These are phyloP conservation scores for Taphrina populina DNA, from an alignment of 1,139 yeast genomes.

Conservation along the genomic window DNA sequence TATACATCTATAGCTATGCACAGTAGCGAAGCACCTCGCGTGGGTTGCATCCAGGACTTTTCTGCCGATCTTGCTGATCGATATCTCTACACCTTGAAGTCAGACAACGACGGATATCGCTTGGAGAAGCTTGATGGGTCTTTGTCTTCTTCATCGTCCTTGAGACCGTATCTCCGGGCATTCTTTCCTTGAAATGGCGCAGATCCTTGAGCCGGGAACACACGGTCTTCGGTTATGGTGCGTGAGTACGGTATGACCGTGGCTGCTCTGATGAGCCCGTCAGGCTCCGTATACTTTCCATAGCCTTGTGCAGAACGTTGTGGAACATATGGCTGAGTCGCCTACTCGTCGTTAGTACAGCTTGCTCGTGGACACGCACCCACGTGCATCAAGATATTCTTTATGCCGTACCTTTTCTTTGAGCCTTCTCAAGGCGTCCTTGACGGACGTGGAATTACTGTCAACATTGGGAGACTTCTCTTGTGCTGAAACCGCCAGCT, in stretches of 20 bases:
- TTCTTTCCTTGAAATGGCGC: background rate
- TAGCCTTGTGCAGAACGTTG: conserved; percentile 28
- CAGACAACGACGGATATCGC: conserved; percentile 24
- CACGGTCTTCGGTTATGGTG: background rate
- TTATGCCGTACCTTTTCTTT: conserved; percentile 15
- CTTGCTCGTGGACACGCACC: too few species aligned
- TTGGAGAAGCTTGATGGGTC: conserved; percentile 5
- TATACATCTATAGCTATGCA: too few species aligned
- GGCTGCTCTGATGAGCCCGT: conserved; percentile 16
- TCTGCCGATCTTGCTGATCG: too few species aligned
- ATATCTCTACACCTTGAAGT: conserved; percentile 24
- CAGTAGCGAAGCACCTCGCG: too few species aligned
- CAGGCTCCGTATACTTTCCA: conserved; percentile 28
- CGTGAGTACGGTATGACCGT: conserved; percentile 20
- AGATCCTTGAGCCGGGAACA: background rate
- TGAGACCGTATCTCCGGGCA: conserved; percentile 9
- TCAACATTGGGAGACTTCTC: conserved; percentile 13
- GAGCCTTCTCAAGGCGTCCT: conserved; percentile 28
- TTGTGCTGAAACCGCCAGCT: background rate
- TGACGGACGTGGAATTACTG: conserved; percentile 20
- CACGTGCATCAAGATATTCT: background rate
- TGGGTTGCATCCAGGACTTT: too few species aligned
- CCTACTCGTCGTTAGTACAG: conserved; percentile 2
- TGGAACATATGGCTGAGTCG: conserved; percentile 22
- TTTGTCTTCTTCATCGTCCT: conserved; percentile 1